Evolutionary conservation across 352 stramenopile genomes (phyloP).

Genomic region (Phytophthora brassicae): DNA sequence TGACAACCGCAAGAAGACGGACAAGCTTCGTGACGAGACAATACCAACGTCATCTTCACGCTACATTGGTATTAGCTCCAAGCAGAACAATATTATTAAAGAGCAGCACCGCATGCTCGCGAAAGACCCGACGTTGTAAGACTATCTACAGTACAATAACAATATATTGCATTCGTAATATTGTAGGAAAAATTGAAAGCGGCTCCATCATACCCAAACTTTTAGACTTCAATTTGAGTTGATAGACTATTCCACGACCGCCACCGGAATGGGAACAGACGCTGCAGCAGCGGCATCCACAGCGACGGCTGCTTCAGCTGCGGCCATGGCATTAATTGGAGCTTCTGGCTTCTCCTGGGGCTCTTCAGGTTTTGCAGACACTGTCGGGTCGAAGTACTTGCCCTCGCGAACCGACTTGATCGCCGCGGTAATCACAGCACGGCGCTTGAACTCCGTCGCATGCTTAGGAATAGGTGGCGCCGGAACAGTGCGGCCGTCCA

Average conservation of each 20-base stretch:
- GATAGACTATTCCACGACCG: constrained; percentile 27
- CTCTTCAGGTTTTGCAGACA: constrained; percentile 18
- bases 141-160: too few relatives aligned
- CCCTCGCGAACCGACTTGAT: constrained; percentile 59
- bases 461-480: constrained; percentile 70
- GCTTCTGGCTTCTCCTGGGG: constrained; percentile 13
- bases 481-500: constrained; percentile 70
- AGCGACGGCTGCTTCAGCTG: constrained; percentile 25
- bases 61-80: constrained; percentile 77
- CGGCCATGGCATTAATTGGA: constrained; percentile 24
- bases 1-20: constrained; percentile 41
- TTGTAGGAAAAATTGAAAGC: constrained; percentile 17
- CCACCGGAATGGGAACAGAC: constrained; percentile 20
- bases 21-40: constrained; percentile 50
- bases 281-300: constrained; percentile 18
- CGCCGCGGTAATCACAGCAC: constrained; percentile 65
- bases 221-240: constrained; percentile 10
- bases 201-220: constrained; percentile 32
- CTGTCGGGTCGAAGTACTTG: constrained; percentile 26
- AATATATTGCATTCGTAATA: too few relatives aligned
- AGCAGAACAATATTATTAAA: constrained; percentile 76
- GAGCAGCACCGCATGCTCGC: constrained; percentile 73
- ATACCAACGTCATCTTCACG: constrained; percentile 63
- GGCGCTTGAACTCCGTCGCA: constrained; percentile 65
- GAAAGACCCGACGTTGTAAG: constrained; percentile 20